Conservation (phyloP, 2,329 filamentous ascomycete species). For the Colletotrichum theobromicola region DNA sequence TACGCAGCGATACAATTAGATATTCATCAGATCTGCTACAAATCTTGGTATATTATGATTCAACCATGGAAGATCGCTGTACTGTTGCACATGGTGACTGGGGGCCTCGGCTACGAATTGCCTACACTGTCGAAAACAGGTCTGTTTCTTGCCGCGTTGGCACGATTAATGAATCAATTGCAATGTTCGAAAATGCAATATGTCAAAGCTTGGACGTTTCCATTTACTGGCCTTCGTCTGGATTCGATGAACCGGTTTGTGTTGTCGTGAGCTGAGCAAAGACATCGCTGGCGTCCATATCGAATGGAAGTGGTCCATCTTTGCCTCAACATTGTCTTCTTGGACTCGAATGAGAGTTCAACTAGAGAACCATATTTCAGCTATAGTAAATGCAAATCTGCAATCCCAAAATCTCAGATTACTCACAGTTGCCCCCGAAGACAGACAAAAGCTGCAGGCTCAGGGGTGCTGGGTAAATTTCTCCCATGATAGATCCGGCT, state of each 20-base stretch:
- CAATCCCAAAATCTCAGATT: not conserved
- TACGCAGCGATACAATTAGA: no score
- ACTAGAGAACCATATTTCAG: not conserved
- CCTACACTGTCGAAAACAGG: not conserved
- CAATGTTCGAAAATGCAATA: not conserved
- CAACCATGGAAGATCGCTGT: no score
- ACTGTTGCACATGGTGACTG: no score
- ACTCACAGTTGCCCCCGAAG: not conserved
- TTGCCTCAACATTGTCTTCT: not conserved
- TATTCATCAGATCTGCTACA: no score
- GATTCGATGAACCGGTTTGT: not conserved
- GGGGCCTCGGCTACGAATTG: not conserved
- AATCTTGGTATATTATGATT: no score
- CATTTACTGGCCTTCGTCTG: rapidly evolving
- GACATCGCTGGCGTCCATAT: no score
- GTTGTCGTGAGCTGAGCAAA: not conserved
- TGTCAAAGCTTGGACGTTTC: rapidly evolving
- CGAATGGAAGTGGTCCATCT: not conserved
- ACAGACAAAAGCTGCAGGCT: not conserved
- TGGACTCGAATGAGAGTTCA: rapidly evolving
- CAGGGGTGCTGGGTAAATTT: rapidly evolving
- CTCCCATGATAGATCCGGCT: not conserved
- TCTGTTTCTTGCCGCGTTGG: no score
- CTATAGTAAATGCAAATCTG: not conserved
- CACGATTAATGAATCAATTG: no score